phyloP scores from a whole-genome alignment of 2,329 filamentous ascomycete species.

The Tolypocladium tropicale region DNA sequence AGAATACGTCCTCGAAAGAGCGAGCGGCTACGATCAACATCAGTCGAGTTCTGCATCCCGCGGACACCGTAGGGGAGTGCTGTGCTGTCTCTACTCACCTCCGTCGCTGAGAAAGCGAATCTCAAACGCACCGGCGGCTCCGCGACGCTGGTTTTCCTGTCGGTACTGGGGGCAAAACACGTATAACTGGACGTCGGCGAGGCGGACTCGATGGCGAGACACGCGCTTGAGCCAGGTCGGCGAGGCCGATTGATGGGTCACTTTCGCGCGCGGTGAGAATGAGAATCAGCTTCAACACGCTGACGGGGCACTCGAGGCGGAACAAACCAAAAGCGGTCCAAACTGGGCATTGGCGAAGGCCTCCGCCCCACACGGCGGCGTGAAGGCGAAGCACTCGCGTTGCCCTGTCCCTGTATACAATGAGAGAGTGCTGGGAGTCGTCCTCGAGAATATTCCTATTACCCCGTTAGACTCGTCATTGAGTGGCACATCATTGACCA shows the following conservation, averaged over 20 bases:
- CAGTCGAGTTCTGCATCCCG: background rate
- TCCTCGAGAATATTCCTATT: slow-evolving; percentile 46
- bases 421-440: slow-evolving; percentile 39
- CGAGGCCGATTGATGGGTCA: slow-evolving; percentile 40
- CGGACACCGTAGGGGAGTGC: background rate
- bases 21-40: slow-evolving; percentile 15
- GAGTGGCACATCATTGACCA: background rate
- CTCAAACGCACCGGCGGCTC: slow-evolving; percentile 37
- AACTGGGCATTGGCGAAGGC: slow-evolving; percentile 43
- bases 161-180: slow-evolving; percentile 48
- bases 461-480: background rate
- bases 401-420: slow-evolving; percentile 40
- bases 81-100: slow-evolving; percentile 13
- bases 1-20: slow-evolving; percentile 32
- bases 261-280: slow-evolving; percentile 18
- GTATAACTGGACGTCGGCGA: slow-evolving; percentile 46
- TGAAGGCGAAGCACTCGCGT: slow-evolving; percentile 43
- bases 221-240: slow-evolving; percentile 40
- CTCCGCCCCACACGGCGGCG: slow-evolving; percentile 44
- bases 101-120: slow-evolving; percentile 36
- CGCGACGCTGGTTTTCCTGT: slow-evolving; percentile 40
- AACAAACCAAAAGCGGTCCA: slow-evolving; percentile 55
- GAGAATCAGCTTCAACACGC: background rate
- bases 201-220: slow-evolving; percentile 34
- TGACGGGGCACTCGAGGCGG: background rate